Evolutionary conservation across 768 basidiomycete species (phyloP).

Genomic region (Suillus hirtellus): DNA sequence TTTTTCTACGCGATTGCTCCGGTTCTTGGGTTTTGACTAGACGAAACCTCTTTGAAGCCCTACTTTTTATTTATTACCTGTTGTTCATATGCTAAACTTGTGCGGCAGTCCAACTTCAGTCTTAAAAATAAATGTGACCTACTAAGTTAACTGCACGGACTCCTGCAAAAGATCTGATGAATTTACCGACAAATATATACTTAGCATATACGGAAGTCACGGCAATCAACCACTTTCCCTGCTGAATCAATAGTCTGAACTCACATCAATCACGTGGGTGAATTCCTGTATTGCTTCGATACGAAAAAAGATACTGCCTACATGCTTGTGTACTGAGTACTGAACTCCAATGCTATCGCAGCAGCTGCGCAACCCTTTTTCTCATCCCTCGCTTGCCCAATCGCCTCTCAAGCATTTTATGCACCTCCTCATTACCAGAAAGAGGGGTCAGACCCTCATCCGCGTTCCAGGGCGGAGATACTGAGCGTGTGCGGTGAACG

Average conservation of each 20-base stretch:
- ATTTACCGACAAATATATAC: not conserved
- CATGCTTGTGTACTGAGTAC: not conserved
- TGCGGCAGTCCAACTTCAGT: no score
- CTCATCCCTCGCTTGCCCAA: constrained; percentile 20
- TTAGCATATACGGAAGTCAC: not conserved
- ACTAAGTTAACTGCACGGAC: no score
- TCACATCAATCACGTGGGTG: not conserved
- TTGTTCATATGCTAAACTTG: no score
- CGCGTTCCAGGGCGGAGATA: not conserved
- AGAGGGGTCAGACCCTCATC: not conserved
- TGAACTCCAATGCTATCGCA: constrained; percentile 11
- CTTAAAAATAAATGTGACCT: no score
- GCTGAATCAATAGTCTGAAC: not conserved
- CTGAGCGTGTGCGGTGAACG: not conserved
- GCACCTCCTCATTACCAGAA: constrained; percentile 13
- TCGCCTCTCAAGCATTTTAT: constrained; percentile 15
- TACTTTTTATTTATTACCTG: no score
- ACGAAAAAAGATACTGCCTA: not conserved
- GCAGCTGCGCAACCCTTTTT: constrained; percentile 15
- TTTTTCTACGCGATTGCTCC: no score
- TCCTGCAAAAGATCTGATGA: no score
- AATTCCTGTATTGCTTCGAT: not conserved
- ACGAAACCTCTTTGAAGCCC: no score
- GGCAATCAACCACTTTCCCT: not conserved
- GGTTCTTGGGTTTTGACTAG: no score